phyloP scores from a whole-genome alignment of 2,329 filamentous ascomycete species.

The Corynespora cassiicola region DNA sequence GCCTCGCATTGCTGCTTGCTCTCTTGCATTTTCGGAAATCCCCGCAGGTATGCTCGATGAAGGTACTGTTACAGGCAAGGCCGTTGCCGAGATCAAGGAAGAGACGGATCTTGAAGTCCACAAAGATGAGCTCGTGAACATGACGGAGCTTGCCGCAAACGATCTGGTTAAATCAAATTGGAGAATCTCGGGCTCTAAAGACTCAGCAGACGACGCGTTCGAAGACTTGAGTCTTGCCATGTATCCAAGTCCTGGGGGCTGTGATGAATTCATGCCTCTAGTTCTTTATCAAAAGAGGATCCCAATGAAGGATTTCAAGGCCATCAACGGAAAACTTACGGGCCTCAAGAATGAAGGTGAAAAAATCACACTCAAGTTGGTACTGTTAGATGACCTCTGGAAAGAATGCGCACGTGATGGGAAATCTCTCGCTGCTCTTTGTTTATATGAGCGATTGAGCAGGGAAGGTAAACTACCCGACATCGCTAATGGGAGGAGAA shows the following conservation, averaged over 20 bases:
- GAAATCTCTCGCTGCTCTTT: slow-evolving; percentile 62
- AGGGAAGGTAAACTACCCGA: slow-evolving; percentile 51
- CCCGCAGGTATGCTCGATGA: slow-evolving; percentile 68
- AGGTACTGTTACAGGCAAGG: slow-evolving; percentile 60
- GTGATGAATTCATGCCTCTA: slow-evolving; percentile 65
- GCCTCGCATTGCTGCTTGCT: slow-evolving; percentile 63
- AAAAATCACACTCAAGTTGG: slow-evolving; percentile 65
- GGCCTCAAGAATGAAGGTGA: slow-evolving; percentile 63
- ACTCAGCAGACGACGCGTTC: slow-evolving; percentile 2
- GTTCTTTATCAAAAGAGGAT: slow-evolving; percentile 63
- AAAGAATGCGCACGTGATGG: slow-evolving; percentile 61
- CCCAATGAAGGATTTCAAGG: slow-evolving; percentile 54
- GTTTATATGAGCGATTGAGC: slow-evolving; percentile 61
- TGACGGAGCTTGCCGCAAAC: slow-evolving; percentile 58
- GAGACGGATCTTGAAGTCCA: slow-evolving; percentile 62
- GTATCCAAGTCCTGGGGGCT: slow-evolving; percentile 62
- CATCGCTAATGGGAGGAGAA: too few species aligned
- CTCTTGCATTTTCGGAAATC: slow-evolving; percentile 61
- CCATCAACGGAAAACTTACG: slow-evolving; percentile 60
- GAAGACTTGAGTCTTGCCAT: slow-evolving; percentile 53
- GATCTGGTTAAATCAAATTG: slow-evolving; percentile 1
- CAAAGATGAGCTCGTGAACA: slow-evolving; percentile 58
- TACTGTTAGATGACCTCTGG: slow-evolving; percentile 59
- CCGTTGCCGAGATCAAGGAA: slow-evolving; percentile 64
- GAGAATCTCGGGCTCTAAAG: slow-evolving; percentile 1